These are phyloP conservation scores for Schizonepeta tenuifolia DNA, from an alignment of 257 asterid genomes.

Conservation along the genomic window DNA sequence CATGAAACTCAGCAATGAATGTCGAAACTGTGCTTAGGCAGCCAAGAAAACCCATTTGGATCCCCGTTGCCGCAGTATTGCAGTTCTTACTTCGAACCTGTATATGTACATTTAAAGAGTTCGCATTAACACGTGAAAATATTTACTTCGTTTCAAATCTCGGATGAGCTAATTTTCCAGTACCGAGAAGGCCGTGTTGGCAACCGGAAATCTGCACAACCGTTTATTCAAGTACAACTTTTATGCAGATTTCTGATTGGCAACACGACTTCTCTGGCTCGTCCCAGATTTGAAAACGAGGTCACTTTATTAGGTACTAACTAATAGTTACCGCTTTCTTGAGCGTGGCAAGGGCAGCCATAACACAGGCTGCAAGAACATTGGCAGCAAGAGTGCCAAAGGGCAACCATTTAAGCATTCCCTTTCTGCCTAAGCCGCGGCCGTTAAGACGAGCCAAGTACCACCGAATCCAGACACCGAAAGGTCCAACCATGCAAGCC, in stretches of 20 bases:
- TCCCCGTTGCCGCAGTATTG: conserved; percentile 57
- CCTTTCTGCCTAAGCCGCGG: conserved; percentile 63
- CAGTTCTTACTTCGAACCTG: conserved; percentile 54
- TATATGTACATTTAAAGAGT: neutral
- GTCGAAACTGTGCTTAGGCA: conserved; percentile 88
- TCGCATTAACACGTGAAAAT: neutral
- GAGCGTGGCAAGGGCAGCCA: conserved; percentile 81
- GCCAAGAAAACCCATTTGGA: conserved; percentile 86
- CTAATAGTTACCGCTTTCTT: conserved; percentile 59
- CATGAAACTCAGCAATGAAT: conserved; percentile 76
- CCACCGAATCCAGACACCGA: conserved; percentile 93
- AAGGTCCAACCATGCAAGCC: conserved; percentile 85
- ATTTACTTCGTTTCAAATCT: no score
- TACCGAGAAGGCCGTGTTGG: no score
- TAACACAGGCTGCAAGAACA: conserved; percentile 78
- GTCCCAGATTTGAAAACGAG: no score
- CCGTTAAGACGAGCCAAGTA: conserved; percentile 84
- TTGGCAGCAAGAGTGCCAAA: conserved; percentile 93
- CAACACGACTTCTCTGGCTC: no score
- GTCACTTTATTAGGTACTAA: no score
- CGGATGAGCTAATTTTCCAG: no score
- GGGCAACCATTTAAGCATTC: conserved; percentile 73
- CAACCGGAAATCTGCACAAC: no score
- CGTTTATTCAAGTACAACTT: no score
- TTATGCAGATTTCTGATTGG: no score